Base-by-base conservation (phyloP, 768 basidiomycete genomes). In the Amanita subjunquillea region DNA sequence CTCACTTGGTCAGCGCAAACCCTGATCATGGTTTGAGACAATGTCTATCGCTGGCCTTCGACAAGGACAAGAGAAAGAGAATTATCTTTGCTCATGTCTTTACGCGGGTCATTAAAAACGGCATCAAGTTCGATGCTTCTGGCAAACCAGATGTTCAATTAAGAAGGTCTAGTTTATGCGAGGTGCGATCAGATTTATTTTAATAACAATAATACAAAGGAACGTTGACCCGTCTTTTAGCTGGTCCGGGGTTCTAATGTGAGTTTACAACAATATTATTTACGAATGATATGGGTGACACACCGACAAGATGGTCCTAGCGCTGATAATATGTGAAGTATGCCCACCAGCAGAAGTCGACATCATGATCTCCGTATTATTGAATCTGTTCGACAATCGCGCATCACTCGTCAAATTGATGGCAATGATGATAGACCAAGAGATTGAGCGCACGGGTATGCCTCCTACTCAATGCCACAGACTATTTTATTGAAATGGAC, bases 21-120 rank as follows among this genome's bases (percentile, higher is more conserved):
- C 83, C 87, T 13, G 89, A 93, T 61, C 85, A 81, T 58, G 92
- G 90, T 4, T 82, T 94, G 62, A 92, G 91, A 64, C 89, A 94
- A 63, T 91, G 87, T 59, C 77, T 94, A 20, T 70, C 82, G 4
- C 72, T 88, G 54, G 88, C 87, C 1, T 91, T 90, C 58, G 84
- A 89, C 59, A 64, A 71, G 20, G 86, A 93, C 60, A 69, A 75
- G 23, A 68, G 76, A 37, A 83, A 85, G 59, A 79, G 90, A 12
- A 74, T 78, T 8, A 89, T 92, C 23, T 96, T 93, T 60, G 81
- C 90, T 12, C 82, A 87, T 59, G 83, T 92, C 6, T 89, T 94
- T 63, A 82, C 87, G 37, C 77, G 84, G 37, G 90, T 90, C 3
- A 75, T 95, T 39, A 75, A 81, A 3, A 82, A 86, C 62, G 91